Evolutionary conservation across 192 early-diverging fungal genomes (phyloP), one percentile per base, ranked within the genome.

Genomic region (Coemansia sp.): DNA sequence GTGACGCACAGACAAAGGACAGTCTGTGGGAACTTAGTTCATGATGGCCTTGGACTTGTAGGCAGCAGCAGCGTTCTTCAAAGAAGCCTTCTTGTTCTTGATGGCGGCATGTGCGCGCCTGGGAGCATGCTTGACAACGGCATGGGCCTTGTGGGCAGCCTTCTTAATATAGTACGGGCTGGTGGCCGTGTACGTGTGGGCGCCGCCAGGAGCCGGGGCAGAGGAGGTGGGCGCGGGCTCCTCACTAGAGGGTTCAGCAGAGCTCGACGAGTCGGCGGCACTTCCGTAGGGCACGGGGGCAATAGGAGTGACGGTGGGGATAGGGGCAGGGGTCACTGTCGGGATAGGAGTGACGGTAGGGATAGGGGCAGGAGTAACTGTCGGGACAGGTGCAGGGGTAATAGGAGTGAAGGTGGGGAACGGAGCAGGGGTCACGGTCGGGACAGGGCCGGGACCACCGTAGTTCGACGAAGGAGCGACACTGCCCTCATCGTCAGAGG

Each of bases 101-200:
- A 24, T 49, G 24, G 25, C 25, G 3, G 6, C 3, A 15, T 30
- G 47, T 2, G 47, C 12, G 25, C 25, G 47, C 23, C 14, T 49
- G 47, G 25, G 23, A 49, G 11, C 47, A 24, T 49, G 47, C 23
- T 24, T 49, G 19, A 24, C 25, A 30, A 10, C 46, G 10, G 47
- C 13, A 49, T 49, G 47, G 23, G 47, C 47, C 47, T 49, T 49
- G 47, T 49, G 47, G 8, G 25, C 47, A 49, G 25, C 47, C 47
- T 49, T 49, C 47, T 49, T 49, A 49, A 49, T 49, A 49, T 49
- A 49, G 23, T 23, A 27, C 23, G 47, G 47, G 47, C 47, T 49
- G 47, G 47, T 27, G 47, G 47, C 47, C 3, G 23, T 49, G 21
- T 49, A 49, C 4, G 47, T 30, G 12, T 49, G 47, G 22, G 47